Evolutionary conservation across 202 grass and related monocot species (phyloP), one percentile per base, ranked within the genome.

Genomic region (Zoysia matrella): DNA sequence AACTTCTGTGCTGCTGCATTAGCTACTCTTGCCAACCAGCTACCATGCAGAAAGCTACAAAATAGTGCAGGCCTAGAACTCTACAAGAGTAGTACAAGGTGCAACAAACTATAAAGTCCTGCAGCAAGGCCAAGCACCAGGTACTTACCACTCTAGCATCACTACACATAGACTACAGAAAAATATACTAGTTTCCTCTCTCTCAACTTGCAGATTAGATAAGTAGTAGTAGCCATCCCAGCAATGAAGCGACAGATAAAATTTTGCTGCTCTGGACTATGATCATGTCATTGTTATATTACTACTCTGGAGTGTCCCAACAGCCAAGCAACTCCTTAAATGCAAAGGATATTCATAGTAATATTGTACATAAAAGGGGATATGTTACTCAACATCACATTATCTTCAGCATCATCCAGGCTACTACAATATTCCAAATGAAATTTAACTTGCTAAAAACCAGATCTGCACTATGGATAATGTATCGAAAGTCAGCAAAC

Each of bases 401-500:
- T 22, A 22, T n/a, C 56, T 60, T 60, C 56, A 60, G 12, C 52
- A 7, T 16, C n/a, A 60, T n/a, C 52, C 54, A 57, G 42, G 12
- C n/a, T 58, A 58, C 39, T 71, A 65, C 44, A 58, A 48, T 14
- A 85, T 64, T 66, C 16, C 82, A 77, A 73, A 72, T 42, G 41
- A 40, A 71, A 76, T 62, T 40, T 47, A 47, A 73, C 41, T 82
- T 73, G 5, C 7, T 50, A 62, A 60, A 86, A 69, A 43, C 48
- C 9, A 16, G 3, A 60, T 83, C 72, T 4, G 51, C 49, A 44
- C 44, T 74, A 11, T 45, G 56, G 52, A 83, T 83, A 10, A 75
- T 5, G 75, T 22, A 84, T 71, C 1, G 4, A 83, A 86, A 85
- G 47, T 78, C 61, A 78, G 22, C 61, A 76, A 72, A 99, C 96